These are phyloP conservation scores for Phylloporus scabripes DNA, from an alignment of 768 basidiomycete species.

Conservation along the genomic window DNA sequence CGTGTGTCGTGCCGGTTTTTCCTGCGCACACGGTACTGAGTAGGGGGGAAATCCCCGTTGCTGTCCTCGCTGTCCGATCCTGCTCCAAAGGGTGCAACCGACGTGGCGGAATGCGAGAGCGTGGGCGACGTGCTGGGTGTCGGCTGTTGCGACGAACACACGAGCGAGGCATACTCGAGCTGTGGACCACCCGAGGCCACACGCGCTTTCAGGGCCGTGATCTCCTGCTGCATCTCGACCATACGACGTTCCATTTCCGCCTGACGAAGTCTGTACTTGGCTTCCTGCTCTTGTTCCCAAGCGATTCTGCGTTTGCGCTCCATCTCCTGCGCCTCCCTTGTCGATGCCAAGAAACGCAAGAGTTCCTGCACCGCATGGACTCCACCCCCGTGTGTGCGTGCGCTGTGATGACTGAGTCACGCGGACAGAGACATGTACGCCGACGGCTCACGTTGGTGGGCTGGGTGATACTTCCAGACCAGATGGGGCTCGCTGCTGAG, in stretches of 20 bases:
- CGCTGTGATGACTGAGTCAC: constrained; percentile 4
- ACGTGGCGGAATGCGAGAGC: constrained; percentile 24
- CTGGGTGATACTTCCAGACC: constrained; percentile 51
- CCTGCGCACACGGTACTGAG: constrained; percentile 38
- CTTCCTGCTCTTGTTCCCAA: constrained; percentile 72
- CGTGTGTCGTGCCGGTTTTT: constrained; percentile 58
- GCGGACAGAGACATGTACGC: neutral
- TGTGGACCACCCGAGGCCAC: constrained; percentile 20
- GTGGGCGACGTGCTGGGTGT: constrained; percentile 29
- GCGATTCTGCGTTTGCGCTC: constrained; percentile 53
- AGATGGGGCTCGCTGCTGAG: constrained; percentile 45
- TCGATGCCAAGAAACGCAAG: constrained; percentile 50
- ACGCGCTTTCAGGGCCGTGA: constrained; percentile 41
- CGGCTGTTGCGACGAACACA: constrained; percentile 20
- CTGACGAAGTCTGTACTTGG: constrained; percentile 47
- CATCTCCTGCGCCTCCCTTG: constrained; percentile 53
- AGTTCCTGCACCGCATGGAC: constrained; percentile 54
- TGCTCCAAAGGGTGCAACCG: constrained; percentile 19
- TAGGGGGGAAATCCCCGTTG: constrained; percentile 31
- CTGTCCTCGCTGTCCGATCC: constrained; percentile 34
- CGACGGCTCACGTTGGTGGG: constrained; percentile 34
- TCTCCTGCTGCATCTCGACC: constrained; percentile 49
- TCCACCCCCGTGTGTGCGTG: constrained; percentile 29
- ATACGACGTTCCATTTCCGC: constrained; percentile 57
- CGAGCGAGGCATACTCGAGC: constrained; percentile 3